These are phyloP conservation scores for Hericium coralloides DNA, from an alignment of 768 basidiomycete genomes.

Conservation along the genomic window DNA sequence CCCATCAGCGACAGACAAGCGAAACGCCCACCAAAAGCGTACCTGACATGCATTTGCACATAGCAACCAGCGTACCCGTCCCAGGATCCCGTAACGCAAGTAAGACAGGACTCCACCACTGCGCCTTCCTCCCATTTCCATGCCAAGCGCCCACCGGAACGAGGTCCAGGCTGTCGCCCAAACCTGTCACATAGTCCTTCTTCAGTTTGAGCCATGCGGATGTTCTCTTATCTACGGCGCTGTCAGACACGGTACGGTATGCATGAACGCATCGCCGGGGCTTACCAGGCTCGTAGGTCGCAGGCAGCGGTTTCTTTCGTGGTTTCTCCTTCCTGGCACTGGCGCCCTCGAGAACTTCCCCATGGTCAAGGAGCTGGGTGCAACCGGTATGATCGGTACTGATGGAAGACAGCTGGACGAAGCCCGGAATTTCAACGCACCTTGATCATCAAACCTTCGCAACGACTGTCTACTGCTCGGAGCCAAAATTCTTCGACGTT, in stretches of 20 bases:
- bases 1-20: background rate
- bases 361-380: conserved; percentile 56
- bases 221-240: conserved; percentile 58
- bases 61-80: conserved; percentile 55
- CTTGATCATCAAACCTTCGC: conserved; percentile 95
- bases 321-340: conserved; percentile 27
- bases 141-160: conserved; percentile 81
- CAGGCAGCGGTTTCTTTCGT: conserved; percentile 61
- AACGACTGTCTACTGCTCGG: conserved; percentile 62
- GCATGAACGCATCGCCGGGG: conserved; percentile 3
- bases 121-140: conserved; percentile 81
- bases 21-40: conserved; percentile 14
- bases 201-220: conserved; percentile 88
- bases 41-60: conserved; percentile 91
- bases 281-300: conserved; percentile 76
- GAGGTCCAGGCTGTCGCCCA: conserved; percentile 70
- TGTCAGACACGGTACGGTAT: background rate
- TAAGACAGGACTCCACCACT: conserved; percentile 90
- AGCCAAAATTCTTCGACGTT: conserved; percentile 70
- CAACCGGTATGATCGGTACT: background rate
- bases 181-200: conserved; percentile 78
- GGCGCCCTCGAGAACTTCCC: conserved; percentile 27
- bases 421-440: conserved; percentile 26
- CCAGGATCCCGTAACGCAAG: conserved; percentile 66
- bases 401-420: conserved; percentile 7